Conservation (phyloP, 73 alveolate species). For the Effrenium voratum region DNA sequence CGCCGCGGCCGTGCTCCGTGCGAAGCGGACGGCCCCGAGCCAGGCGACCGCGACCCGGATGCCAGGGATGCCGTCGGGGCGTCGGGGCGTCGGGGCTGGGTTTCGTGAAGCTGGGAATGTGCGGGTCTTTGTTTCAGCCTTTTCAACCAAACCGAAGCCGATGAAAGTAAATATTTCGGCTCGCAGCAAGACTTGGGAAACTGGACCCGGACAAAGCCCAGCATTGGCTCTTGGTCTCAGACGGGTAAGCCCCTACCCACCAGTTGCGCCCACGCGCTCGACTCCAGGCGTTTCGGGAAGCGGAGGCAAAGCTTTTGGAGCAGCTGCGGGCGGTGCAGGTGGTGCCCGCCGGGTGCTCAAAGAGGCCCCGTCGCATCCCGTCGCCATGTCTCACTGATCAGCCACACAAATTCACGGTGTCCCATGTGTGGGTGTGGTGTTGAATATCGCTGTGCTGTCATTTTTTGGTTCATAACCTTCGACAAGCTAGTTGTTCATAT, state of each 20-base stretch:
- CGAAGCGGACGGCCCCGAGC: background rate
- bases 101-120: background rate
- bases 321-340: conserved; percentile 2
- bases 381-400: too few species aligned
- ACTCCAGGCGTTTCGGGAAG: background rate
- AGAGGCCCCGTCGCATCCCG: background rate
- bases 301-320: conserved; percentile 7
- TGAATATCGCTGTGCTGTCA: too few species aligned
- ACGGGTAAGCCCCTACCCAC: background rate
- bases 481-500: too few species aligned
- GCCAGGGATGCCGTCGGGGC: background rate
- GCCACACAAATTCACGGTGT: too few species aligned
- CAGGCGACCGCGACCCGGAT: background rate
- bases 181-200: background rate
- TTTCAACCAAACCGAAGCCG: background rate
- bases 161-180: background rate
- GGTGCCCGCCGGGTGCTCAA: conserved; percentile 5
- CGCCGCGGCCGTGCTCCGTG: background rate
- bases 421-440: too few species aligned
- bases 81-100: background rate
- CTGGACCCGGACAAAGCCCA: background rate
- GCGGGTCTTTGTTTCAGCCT: conserved; percentile 9
- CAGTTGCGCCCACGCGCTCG: background rate
- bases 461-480: too few species aligned
- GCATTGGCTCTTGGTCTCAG: background rate